Evolutionary conservation across 78 protist genomes (phyloP).

Genomic region (Guillardia theta): DNA sequence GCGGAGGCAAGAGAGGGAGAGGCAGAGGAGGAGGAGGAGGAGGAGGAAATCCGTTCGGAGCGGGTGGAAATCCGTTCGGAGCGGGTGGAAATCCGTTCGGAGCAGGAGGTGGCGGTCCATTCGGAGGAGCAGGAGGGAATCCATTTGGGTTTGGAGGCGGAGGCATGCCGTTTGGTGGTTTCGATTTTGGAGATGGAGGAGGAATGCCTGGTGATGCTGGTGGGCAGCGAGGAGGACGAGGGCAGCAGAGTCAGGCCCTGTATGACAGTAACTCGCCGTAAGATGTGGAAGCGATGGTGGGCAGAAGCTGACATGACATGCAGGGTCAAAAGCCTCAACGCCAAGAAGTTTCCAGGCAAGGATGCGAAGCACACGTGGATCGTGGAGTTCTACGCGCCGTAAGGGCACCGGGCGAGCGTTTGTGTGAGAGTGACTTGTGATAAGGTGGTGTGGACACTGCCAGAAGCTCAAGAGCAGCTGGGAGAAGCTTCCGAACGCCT

Average conservation of each 20-base stretch:
- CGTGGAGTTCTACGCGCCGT: conserved; percentile 19
- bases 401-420: no score
- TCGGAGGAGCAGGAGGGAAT: neutral
- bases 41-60: neutral
- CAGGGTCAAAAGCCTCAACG: neutral
- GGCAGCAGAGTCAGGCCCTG: neutral
- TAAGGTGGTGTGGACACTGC: conserved; percentile 18
- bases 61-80: neutral
- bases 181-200: neutral
- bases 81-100: neutral
- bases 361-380: conserved; percentile 2
- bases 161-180: neutral
- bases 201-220: neutral
- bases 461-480: neutral
- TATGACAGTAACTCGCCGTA: neutral
- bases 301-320: no score
- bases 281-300: no score
- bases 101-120: neutral
- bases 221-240: neutral
- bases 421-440: no score
- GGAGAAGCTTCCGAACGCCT: neutral
- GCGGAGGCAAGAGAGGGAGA: neutral
- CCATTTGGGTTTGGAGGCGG: neutral
- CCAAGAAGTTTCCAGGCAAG: neutral
- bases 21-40: neutral